Evolutionary conservation across 768 basidiomycete genomes (phyloP).

Genomic region (Tremella mesenterica): DNA sequence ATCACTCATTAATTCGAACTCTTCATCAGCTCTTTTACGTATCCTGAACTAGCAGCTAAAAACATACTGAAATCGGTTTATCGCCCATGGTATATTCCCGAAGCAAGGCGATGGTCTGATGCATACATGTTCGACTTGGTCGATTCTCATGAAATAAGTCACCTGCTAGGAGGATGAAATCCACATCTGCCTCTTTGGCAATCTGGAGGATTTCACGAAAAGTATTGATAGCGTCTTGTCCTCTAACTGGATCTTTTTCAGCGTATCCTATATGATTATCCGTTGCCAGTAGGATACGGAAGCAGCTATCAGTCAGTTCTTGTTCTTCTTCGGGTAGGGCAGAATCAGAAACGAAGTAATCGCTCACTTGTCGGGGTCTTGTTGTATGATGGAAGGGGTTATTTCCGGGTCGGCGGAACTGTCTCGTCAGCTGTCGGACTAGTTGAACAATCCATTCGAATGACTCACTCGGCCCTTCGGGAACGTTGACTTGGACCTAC

Average conservation of each 20-base stretch:
- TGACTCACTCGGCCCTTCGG: no score
- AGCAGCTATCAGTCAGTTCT: constrained; percentile 32
- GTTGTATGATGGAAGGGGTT: background rate
- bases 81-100: constrained; percentile 85
- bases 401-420: background rate
- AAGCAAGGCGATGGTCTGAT: constrained; percentile 77
- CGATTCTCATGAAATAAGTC: constrained; percentile 98
- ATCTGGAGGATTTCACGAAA: constrained; percentile 89
- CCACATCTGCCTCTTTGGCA: constrained; percentile 71
- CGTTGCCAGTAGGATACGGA: constrained; percentile 73
- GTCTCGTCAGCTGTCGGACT: no score
- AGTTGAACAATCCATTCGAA: no score
- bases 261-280: constrained; percentile 94
- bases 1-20: constrained; percentile 83
- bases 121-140: constrained; percentile 80
- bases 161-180: constrained; percentile 88
- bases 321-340: background rate
- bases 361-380: background rate
- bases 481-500: no score
- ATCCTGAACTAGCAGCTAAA: background rate
- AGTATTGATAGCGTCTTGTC: constrained; percentile 89
- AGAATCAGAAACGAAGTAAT: no score
- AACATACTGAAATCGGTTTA: constrained; percentile 58
- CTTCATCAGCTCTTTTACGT: background rate
- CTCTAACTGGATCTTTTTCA: constrained; percentile 87